phyloP scores from a whole-genome alignment of 2,329 filamentous ascomycete genomes.

The Aspergillus felis region DNA sequence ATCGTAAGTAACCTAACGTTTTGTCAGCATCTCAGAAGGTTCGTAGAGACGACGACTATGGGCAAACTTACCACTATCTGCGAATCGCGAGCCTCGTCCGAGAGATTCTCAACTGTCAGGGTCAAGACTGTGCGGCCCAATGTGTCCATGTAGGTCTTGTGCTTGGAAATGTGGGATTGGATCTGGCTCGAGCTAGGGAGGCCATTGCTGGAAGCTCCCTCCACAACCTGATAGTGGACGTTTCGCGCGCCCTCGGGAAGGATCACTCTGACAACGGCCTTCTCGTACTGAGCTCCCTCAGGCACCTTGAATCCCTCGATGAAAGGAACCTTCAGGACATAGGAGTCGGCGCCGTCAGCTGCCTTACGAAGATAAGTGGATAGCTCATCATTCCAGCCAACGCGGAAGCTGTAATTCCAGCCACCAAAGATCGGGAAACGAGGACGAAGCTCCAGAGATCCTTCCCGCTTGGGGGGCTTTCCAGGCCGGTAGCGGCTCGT shows the following conservation, averaged over 20 bases:
- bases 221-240: slow-evolving; percentile 63
- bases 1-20: slow-evolving; percentile 68
- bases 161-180: slow-evolving; percentile 57
- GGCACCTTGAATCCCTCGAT: slow-evolving; percentile 82
- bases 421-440: slow-evolving; percentile 95
- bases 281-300: slow-evolving; percentile 83
- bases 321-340: slow-evolving; percentile 85
- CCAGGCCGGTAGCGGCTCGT: slow-evolving; percentile 76
- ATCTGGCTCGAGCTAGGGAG: slow-evolving; percentile 59
- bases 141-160: slow-evolving; percentile 92
- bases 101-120: slow-evolving; percentile 77
- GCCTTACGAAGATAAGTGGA: slow-evolving; percentile 67
- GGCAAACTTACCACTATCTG: slow-evolving; percentile 61
- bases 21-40: slow-evolving; percentile 5
- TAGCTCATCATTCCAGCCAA: slow-evolving; percentile 91
- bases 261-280: slow-evolving; percentile 74
- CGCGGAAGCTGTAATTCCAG: slow-evolving; percentile 96
- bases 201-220: slow-evolving; percentile 61
- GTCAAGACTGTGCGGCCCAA: slow-evolving; percentile 77
- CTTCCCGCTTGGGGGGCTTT: slow-evolving; percentile 64
- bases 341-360: slow-evolving; percentile 60
- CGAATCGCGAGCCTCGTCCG: slow-evolving; percentile 83
- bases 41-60: neutral
- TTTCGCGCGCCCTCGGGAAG: slow-evolving; percentile 83
- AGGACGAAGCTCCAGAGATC: slow-evolving; percentile 84